These are phyloP conservation scores for Ophiognomonia clavigignenti-juglandacearum DNA, from an alignment of 2,329 filamentous ascomycete genomes.

Conservation along the genomic window DNA sequence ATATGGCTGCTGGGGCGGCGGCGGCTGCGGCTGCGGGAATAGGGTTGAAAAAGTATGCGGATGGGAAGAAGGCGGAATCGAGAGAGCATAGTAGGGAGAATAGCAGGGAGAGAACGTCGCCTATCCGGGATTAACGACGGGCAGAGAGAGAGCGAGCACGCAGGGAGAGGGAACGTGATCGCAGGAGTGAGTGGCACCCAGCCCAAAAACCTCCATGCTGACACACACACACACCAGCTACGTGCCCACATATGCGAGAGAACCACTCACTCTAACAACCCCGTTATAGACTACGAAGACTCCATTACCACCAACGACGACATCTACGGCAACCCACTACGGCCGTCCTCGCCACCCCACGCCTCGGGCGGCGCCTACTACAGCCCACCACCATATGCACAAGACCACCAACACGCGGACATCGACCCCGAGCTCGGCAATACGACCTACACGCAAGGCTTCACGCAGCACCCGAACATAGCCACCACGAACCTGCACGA, in stretches of 20 bases:
- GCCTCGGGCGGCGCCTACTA: constrained; percentile 49
- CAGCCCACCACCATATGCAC: constrained; percentile 27
- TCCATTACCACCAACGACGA: constrained; percentile 28
- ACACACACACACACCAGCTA: neutral
- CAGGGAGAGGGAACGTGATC: constrained; percentile 31
- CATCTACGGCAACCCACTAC: constrained; percentile 22
- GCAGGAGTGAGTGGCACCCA: constrained; percentile 26
- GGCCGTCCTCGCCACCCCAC: constrained; percentile 41
- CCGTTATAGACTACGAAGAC: constrained; percentile 31
- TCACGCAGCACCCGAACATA: constrained; percentile 33
- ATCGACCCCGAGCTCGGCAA: constrained; percentile 1
- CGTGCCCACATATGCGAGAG: neutral
- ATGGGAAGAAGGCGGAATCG: constrained; percentile 28
- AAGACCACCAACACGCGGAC: constrained; percentile 1
- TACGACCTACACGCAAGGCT: constrained; percentile 20
- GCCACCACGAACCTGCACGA: constrained; percentile 25
- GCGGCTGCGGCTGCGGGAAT: constrained; percentile 57
- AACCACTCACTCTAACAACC: constrained; percentile 3
- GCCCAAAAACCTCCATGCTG: neutral
- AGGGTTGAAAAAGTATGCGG: constrained; percentile 55
- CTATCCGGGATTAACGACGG: constrained; percentile 22
- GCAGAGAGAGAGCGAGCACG: constrained; percentile 24
- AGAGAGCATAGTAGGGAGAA: constrained; percentile 26
- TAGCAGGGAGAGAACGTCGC: constrained; percentile 31
- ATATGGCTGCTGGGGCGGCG: constrained; percentile 51